A percentile compares a stretch with the other conserved stretches of the same genome.
These are phyloP conservation scores for Ganoderma meredithae DNA, from an alignment of 1,284 basidiomycete species.

Conservation along the genomic window DNA sequence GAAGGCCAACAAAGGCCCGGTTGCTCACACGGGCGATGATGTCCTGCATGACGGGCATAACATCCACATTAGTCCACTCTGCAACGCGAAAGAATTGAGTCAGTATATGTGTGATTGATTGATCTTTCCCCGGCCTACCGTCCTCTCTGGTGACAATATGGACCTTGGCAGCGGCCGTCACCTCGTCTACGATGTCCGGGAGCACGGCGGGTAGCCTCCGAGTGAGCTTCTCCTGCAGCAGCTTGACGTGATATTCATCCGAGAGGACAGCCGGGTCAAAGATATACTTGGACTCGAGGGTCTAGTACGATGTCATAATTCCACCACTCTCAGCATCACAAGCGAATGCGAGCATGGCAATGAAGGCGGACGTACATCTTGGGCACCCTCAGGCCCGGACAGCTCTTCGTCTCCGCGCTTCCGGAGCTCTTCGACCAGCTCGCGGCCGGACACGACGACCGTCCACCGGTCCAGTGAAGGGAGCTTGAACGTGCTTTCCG, in stretches of 20 bases:
- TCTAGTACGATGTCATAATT: background rate
- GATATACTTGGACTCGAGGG: conserved; percentile 28
- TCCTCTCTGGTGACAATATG: conserved; percentile 22
- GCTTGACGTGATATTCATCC: conserved; percentile 38
- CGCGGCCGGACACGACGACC: conserved; percentile 33
- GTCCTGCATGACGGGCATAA: conserved; percentile 11
- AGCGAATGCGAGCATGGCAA: background rate
- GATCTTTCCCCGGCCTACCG: background rate
- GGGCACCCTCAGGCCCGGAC: background rate
- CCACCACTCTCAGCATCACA: background rate
- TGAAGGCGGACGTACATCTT: background rate
- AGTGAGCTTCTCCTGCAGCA: conserved; percentile 36
- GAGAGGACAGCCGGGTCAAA: conserved; percentile 31
- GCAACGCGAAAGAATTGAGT: background rate
- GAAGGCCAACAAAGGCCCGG: conserved; percentile 53
- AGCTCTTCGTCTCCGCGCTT: background rate
- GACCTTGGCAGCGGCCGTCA: conserved; percentile 31
- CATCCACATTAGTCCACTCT: conserved; percentile 21
- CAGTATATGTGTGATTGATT: too few relatives aligned
- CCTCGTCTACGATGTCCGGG: conserved; percentile 38
- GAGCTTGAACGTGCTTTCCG: conserved; percentile 41
- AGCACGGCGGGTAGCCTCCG: conserved; percentile 33
- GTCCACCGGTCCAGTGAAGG: conserved; percentile 44
- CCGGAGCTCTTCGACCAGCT: conserved; percentile 6
- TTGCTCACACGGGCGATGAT: conserved; percentile 42